These are phyloP conservation scores for Saccharomycopsis selenospora DNA, from an alignment of 805 yeast species.

Conservation along the genomic window DNA sequence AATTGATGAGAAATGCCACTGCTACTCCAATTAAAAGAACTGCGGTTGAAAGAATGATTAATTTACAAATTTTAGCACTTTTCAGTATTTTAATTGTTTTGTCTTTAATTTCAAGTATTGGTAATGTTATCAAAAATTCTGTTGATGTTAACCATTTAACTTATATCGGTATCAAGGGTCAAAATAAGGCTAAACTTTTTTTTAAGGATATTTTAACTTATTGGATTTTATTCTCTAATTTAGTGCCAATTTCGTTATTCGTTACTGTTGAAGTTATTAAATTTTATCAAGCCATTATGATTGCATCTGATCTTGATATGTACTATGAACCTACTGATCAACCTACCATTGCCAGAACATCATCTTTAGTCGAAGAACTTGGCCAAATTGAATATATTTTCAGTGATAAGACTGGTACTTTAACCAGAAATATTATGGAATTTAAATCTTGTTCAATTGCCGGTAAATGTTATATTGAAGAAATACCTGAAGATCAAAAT, in stretches of 20 bases:
- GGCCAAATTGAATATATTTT: constrained; percentile 96
- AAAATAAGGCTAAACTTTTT: constrained; percentile 61
- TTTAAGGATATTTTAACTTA: constrained; percentile 85
- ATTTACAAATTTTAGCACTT: constrained; percentile 81
- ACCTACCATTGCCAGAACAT: constrained; percentile 91
- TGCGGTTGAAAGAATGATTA: constrained; percentile 92
- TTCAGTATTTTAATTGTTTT: constrained; percentile 72
- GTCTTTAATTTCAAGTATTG: constrained; percentile 75
- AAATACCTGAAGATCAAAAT: constrained; percentile 83
- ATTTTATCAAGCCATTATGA: constrained; percentile 90
- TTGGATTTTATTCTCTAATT: constrained; percentile 92
- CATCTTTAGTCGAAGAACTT: constrained; percentile 90
- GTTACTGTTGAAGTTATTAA: constrained; percentile 95
- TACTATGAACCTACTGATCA: constrained; percentile 83
- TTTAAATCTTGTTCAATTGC: constrained; percentile 90
- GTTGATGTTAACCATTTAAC: constrained; percentile 45
- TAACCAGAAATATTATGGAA: constrained; percentile 95
- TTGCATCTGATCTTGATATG: constrained; percentile 90
- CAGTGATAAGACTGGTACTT: constrained; percentile 96
- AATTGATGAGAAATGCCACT: constrained; percentile 96
- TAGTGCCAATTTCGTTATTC: constrained; percentile 95
- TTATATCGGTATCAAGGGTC: constrained; percentile 63
- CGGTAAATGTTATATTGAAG: constrained; percentile 80
- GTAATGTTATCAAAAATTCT: constrained; percentile 70
- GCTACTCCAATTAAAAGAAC: constrained; percentile 97